Conservation (phyloP, 805 yeast species). For the Wickerhamomyces chaumierensis region DNA sequence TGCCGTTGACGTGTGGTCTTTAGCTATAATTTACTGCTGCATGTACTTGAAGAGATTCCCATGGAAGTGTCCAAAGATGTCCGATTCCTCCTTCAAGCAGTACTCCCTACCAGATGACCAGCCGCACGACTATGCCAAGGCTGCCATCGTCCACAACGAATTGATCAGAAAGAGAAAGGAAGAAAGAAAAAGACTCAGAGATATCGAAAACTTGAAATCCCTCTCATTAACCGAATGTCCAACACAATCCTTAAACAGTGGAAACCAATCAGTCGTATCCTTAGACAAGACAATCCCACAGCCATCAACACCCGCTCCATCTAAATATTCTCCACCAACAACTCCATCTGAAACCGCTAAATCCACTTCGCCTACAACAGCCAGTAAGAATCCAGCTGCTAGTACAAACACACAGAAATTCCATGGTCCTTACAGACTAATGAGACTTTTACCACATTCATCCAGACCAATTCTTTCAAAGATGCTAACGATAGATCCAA, state of each 20-base stretch:
- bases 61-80: slow-evolving; percentile 68
- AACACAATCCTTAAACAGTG: slow-evolving; percentile 3
- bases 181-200: slow-evolving; percentile 25
- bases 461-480: slow-evolving; percentile 62
- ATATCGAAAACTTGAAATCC: slow-evolving; percentile 1
- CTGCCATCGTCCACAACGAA: slow-evolving; percentile 62
- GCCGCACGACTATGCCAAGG: slow-evolving; percentile 63
- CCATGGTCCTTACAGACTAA: slow-evolving; percentile 74
- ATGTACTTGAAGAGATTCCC: slow-evolving; percentile 81
- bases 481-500: slow-evolving; percentile 54
- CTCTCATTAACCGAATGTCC: not conserved
- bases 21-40: slow-evolving; percentile 77
- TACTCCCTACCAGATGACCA: slow-evolving; percentile 59
- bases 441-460: slow-evolving; percentile 77
- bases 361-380: too few relatives aligned
- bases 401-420: slow-evolving; percentile 15
- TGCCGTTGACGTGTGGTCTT: slow-evolving; percentile 75
- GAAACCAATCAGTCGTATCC: not conserved
- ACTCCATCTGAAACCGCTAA: too few relatives aligned
- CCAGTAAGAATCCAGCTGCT: not conserved
- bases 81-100: slow-evolving; percentile 61
- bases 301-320: too few relatives aligned
- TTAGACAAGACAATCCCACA: too few relatives aligned
- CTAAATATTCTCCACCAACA: not conserved
- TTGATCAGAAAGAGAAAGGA: slow-evolving; percentile 47